These are phyloP conservation scores for Arxiozyma heterogenica DNA, from an alignment of 1,139 yeast species.

Conservation along the genomic window DNA sequence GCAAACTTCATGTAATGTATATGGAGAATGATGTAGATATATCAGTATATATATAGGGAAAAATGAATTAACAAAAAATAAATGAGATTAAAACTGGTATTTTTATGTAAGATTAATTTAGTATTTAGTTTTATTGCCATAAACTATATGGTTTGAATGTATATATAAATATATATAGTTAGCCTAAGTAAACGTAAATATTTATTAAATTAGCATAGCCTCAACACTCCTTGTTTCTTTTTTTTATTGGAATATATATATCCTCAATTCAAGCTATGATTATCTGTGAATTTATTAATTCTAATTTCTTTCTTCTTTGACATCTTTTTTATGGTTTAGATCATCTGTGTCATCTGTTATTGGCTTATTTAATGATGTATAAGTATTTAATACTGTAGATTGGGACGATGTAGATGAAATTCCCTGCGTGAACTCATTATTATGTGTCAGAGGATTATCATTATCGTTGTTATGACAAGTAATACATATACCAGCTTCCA, in stretches of 20 bases:
- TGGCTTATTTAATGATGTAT: constrained; percentile 31
- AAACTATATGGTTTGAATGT: background rate
- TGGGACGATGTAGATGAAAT: constrained; percentile 21
- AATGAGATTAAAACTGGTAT: background rate
- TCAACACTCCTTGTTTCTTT: too few relatives aligned
- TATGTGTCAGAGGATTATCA: background rate
- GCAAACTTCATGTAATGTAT: constrained; percentile 52
- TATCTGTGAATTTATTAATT: too few relatives aligned
- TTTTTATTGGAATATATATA: too few relatives aligned
- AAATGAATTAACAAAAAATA: background rate
- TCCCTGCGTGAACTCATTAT: background rate
- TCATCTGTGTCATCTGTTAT: constrained; percentile 29
- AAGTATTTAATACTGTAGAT: constrained; percentile 27
- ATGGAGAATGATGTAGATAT: constrained; percentile 11
- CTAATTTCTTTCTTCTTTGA: constrained; percentile 17
- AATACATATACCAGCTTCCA: constrained; percentile 27
- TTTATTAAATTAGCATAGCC: too few relatives aligned
- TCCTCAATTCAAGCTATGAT: background rate
- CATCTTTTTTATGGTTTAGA: constrained; percentile 18
- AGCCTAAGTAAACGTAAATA: background rate
- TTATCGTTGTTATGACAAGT: constrained; percentile 5
- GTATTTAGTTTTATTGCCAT: background rate
- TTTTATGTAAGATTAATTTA: background rate
- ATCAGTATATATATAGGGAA: background rate
- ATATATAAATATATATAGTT: too few relatives aligned